Percentiles rank a stretch among this genome's conserved stretches.
Evolutionary conservation across 495 filamentous ascomycete species (phyloP).

Genomic region (Margaritispora aquatica): DNA sequence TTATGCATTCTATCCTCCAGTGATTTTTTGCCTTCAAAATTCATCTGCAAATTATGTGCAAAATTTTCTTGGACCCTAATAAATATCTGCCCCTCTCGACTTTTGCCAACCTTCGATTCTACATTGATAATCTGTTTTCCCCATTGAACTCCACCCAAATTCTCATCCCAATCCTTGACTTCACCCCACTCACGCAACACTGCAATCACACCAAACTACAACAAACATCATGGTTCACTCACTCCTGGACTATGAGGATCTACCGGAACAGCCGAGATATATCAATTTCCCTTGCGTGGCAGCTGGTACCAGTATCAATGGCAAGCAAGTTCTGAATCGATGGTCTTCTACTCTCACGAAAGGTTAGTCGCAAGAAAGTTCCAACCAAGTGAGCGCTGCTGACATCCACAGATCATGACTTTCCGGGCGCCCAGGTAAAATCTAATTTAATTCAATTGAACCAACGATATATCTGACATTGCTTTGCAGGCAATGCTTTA

Average conservation of each 20-base stretch:
- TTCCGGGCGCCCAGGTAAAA: conserved; percentile 79
- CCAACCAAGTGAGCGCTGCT: not conserved
- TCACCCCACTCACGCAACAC: not conserved
- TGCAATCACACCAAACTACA: not conserved
- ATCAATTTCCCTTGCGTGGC: conserved; percentile 57
- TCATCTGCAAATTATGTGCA: no score
- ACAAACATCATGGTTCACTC: not conserved
- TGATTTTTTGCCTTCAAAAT: no score
- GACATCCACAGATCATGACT: conserved; percentile 63
- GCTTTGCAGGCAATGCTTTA: conserved; percentile 84
- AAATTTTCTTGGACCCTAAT: no score
- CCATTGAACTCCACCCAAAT: not conserved
- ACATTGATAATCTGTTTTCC: no score
- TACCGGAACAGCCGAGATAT: conserved; percentile 49
- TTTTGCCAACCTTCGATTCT: no score
- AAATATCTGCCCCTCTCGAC: no score
- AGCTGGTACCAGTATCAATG: conserved; percentile 49
- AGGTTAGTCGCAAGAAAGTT: conserved; percentile 5
- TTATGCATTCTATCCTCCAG: no score
- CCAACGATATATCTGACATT: conserved; percentile 1
- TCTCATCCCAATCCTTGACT: not conserved
- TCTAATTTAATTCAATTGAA: conserved; percentile 10
- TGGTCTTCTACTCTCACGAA: conserved; percentile 67
- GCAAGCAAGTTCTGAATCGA: conserved; percentile 59
- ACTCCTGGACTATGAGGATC: conserved; percentile 14